Evolutionary conservation across 805 yeast genomes (phyloP), one percentile per base, ranked within the genome.

Genomic region (Candida nitratophila): DNA sequence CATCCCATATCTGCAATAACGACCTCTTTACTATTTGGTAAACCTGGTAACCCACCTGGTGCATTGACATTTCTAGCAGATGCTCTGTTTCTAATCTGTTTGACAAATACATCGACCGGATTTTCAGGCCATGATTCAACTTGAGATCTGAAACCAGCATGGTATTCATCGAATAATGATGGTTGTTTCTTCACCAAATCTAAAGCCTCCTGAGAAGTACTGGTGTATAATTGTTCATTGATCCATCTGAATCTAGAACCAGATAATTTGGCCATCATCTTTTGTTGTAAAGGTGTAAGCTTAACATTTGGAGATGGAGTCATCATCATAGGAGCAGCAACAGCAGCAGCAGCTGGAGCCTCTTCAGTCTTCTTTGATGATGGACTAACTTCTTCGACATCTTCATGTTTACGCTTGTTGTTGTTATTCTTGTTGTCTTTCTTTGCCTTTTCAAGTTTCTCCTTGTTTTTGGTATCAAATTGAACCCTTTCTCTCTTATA

Each of bases 1-100:
- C 99, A 93, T 11, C 99, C 99, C 98, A 93, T 91, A 66, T 93
- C 99, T 0, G 98, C 97, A 47, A 93, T 76, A 3, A 85, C 88
- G 32, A 91, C 80, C 47, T 74, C 73, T 44, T 78, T 79, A 40
- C 64, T 65, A n/a, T 66, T 62, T 8, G 60, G 63, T 33, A 79
- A 59, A 17, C 93, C 95, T 1, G 96, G 96, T 44, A 90, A 72
- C 2, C 97, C 98, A 50, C 98, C 98, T 4, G 98, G 98, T 0
- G 97, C 96, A 62, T 84, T 87, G 4, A 89, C 79, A 45, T 53
- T 53, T n/a, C 83, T 81, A 56, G 74, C 83, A 12, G 70, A 61
- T 1, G 80, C 69, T 55, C 88, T 70, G 26, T 63, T 57, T 47
- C 77, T 77, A 44, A 93, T 73, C 55, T 84, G 86, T 10, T 77